Evolutionary conservation across 352 stramenopile genomes (phyloP).

Genomic region (Pythium vanterpoolii): DNA sequence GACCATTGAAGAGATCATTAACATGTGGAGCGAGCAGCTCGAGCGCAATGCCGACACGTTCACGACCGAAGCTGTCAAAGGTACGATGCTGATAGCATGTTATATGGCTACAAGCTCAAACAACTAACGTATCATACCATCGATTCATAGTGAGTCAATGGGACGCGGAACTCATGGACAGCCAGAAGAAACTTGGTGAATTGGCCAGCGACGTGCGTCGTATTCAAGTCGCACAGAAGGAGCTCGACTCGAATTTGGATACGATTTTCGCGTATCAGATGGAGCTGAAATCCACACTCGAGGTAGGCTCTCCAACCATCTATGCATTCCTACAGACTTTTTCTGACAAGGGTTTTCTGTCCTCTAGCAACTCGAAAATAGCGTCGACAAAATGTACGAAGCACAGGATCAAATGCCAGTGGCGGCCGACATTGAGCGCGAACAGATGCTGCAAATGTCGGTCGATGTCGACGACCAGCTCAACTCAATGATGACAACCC

Average conservation of each 20-base stretch:
- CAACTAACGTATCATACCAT: background rate
- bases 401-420: slow-evolving; percentile 82
- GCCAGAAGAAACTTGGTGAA: slow-evolving; percentile 80
- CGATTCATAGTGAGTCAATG: slow-evolving; percentile 65
- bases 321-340: background rate
- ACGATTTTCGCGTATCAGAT: slow-evolving; percentile 89
- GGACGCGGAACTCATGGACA: slow-evolving; percentile 84
- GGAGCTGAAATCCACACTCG: slow-evolving; percentile 85
- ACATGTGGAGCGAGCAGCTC: slow-evolving; percentile 87
- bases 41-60: slow-evolving; percentile 84
- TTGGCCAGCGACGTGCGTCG: slow-evolving; percentile 78
- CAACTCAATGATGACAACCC: slow-evolving; percentile 82
- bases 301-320: slow-evolving; percentile 33
- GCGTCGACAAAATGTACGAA: slow-evolving; percentile 89
- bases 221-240: slow-evolving; percentile 84
- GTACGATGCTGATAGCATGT: slow-evolving; percentile 22
- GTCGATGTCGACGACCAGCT: slow-evolving; percentile 86
- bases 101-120: background rate
- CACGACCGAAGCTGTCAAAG: slow-evolving; percentile 85
- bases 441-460: slow-evolving; percentile 83
- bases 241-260: slow-evolving; percentile 83
- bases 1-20: slow-evolving; percentile 89
- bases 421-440: slow-evolving; percentile 80
- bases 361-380: slow-evolving; percentile 79
- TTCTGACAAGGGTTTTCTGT: background rate